Conservation (phyloP, 306 rosid genomes). For the Morella rubra region DNA sequence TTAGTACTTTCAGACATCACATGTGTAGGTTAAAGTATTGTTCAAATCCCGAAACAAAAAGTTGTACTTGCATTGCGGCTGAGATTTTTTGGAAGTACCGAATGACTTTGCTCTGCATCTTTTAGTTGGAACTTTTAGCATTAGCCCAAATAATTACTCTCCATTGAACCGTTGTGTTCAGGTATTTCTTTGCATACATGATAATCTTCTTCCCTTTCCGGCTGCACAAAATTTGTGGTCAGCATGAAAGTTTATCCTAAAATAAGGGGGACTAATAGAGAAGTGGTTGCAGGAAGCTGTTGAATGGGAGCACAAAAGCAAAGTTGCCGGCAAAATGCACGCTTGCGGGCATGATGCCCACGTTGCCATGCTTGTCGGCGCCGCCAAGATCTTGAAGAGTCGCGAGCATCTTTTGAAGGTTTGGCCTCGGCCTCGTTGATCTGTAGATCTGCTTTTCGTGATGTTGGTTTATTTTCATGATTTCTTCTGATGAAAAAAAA, state of each 20-base stretch:
- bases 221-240: background rate
- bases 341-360: slow-evolving; percentile 99
- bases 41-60: background rate
- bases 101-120: background rate
- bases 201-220: background rate
- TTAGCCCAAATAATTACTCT: too few species aligned
- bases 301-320: slow-evolving; percentile 88
- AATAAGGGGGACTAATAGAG: background rate
- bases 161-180: background rate
- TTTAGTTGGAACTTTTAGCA: background rate
- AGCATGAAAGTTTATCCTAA: background rate
- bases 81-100: background rate
- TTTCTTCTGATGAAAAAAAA: background rate
- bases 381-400: slow-evolving; percentile 84
- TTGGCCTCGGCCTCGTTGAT: background rate
- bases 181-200: background rate
- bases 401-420: slow-evolving; percentile 91
- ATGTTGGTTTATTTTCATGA: background rate
- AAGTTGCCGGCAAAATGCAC: slow-evolving; percentile 93
- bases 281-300: slow-evolving; percentile 56
- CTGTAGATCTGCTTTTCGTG: background rate
- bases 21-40: background rate
- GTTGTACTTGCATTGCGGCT: background rate
- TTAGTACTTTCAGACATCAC: too few species aligned
- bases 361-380: slow-evolving; percentile 93